These are phyloP conservation scores for Dactylella cylindrospora DNA, from an alignment of 2,329 filamentous ascomycete genomes.

Conservation along the genomic window DNA sequence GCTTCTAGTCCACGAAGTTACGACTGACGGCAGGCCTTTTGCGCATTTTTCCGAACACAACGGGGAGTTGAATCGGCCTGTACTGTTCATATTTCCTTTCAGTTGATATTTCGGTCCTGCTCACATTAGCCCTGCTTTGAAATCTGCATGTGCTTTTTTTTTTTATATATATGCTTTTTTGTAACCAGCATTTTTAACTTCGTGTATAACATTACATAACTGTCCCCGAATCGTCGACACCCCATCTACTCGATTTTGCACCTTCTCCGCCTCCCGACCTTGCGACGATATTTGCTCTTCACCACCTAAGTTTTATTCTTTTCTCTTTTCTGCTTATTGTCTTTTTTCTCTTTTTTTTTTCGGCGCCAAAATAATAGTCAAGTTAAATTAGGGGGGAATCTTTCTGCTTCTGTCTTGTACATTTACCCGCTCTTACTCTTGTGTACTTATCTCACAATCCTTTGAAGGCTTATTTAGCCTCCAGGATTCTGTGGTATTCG, in stretches of 20 bases:
- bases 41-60: constrained; percentile 19
- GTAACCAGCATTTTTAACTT: constrained; percentile 6
- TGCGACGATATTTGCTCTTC: background rate
- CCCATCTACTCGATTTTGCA: background rate
- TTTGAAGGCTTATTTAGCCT: constrained; percentile 7
- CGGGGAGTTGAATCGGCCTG: constrained; percentile 26
- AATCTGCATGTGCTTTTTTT: background rate
- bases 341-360: constrained; percentile 43
- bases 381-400: too few relatives aligned
- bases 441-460: constrained; percentile 1
- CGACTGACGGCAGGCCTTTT: constrained; percentile 18
- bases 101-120: constrained; percentile 1
- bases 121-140: constrained; percentile 2
- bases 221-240: too few relatives aligned
- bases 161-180: background rate
- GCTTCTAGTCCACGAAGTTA: constrained; percentile 25
- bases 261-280: background rate
- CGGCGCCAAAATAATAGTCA: too few relatives aligned
- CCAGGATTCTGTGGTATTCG: too few relatives aligned
- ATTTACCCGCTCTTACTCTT: constrained; percentile 10
- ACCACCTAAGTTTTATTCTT: background rate
- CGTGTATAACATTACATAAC: constrained; percentile 23
- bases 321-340: background rate
- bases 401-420: background rate
- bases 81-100: background rate